Conservation (phyloP, 306 rosid genomes). For the Prunus mongolica region DNA sequence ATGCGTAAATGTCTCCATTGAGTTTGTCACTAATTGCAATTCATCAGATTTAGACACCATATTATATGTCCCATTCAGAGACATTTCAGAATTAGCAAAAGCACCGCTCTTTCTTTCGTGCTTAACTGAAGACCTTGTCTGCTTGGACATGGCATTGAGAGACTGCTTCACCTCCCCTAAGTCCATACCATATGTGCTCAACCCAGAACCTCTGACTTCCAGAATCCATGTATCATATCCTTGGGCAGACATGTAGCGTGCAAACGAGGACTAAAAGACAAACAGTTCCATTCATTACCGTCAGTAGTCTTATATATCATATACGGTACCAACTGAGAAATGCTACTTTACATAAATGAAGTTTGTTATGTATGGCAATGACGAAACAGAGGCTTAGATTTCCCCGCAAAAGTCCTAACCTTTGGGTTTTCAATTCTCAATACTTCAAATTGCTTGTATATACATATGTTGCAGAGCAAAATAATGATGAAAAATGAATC, state of each 20-base stretch:
- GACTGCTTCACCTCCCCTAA: conserved; percentile 20
- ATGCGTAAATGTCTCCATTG: conserved; percentile 29
- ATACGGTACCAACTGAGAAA: no score
- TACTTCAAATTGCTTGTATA: no score
- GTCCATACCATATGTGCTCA: conserved; percentile 48
- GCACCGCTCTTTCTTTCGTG: conserved; percentile 14
- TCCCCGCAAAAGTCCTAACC: background rate
- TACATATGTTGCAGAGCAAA: background rate
- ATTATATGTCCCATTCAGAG: conserved; percentile 11
- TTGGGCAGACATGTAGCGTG: conserved; percentile 69
- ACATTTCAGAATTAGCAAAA: background rate
- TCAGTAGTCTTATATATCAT: conserved; percentile 2
- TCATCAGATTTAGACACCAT: conserved; percentile 22
- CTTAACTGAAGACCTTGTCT: conserved; percentile 22
- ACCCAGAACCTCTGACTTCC: conserved; percentile 85
- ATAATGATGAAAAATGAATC: background rate
- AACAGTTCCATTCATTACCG: conserved; percentile 15
- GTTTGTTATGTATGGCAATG: background rate
- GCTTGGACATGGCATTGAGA: conserved; percentile 5
- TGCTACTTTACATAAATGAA: no score
- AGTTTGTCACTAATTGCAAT: conserved; percentile 8
- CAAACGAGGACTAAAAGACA: conserved; percentile 65
- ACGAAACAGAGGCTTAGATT: background rate
- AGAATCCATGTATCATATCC: conserved; percentile 96
- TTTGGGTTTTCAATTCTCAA: background rate